These are phyloP conservation scores for Discostella stelligeroides DNA, from an alignment of 108 stramenopile species.

Conservation along the genomic window DNA sequence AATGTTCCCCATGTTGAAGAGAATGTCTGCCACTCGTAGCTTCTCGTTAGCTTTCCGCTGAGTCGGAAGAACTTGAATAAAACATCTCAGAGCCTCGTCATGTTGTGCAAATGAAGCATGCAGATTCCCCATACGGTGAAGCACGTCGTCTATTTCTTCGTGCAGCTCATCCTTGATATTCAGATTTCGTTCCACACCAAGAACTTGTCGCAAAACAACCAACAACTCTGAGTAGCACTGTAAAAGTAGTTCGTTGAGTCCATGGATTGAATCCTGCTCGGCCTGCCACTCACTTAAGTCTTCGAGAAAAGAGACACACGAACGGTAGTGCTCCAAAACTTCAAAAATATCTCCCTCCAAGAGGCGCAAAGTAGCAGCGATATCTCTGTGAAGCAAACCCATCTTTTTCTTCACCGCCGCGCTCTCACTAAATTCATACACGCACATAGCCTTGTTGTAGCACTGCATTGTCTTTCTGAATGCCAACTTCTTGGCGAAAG, in stretches of 20 bases:
- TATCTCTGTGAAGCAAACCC: slow-evolving; percentile 45
- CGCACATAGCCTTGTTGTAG: slow-evolving; percentile 48
- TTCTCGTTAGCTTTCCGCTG: slow-evolving; percentile 43
- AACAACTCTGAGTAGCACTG: slow-evolving; percentile 51
- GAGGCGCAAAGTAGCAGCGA: slow-evolving; percentile 35
- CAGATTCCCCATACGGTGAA: slow-evolving; percentile 57
- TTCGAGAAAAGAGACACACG: slow-evolving; percentile 44
- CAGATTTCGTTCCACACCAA: slow-evolving; percentile 20
- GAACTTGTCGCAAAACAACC: slow-evolving; percentile 30
- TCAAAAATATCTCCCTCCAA: slow-evolving; percentile 40
- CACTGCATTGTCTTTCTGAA: slow-evolving; percentile 39
- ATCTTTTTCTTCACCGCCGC: slow-evolving; percentile 37
- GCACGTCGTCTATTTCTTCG: slow-evolving; percentile 49
- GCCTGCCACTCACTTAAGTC: slow-evolving; percentile 22
- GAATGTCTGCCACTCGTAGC: slow-evolving; percentile 53
- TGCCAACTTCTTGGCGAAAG: slow-evolving; percentile 28
- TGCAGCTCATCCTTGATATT: slow-evolving; percentile 29
- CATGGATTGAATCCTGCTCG: slow-evolving; percentile 12
- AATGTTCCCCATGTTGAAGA: slow-evolving; percentile 59
- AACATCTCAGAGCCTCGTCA: slow-evolving; percentile 46
- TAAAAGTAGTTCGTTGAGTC: slow-evolving; percentile 33
- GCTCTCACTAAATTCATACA: slow-evolving; percentile 36
- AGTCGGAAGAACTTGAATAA: slow-evolving; percentile 39
- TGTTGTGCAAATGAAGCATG: slow-evolving; percentile 43
- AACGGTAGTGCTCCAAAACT: slow-evolving; percentile 48